Evolutionary conservation across 176 grass and related monocot species (phyloP), one percentile per base, ranked within the genome.

Genomic region (Aegilops sharonensis): DNA sequence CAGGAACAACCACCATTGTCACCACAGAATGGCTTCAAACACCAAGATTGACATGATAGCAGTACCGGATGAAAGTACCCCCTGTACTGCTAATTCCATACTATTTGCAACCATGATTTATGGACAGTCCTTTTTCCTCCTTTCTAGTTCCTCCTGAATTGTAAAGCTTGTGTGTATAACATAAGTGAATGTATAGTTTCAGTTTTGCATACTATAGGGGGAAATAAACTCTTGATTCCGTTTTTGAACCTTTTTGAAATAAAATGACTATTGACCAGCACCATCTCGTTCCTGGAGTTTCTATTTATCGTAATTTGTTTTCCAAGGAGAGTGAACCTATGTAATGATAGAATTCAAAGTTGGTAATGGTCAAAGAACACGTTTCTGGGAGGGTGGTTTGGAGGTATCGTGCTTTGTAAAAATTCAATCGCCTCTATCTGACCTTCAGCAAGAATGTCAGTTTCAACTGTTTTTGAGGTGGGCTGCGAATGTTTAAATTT

Each of bases 111-210:
- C 75, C 60, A 24, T 84, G 50, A 42, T 47, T 64, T 57, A 9
- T 48, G 62, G 66, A 35, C 61, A 15, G 45, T 27, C 0, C 3
- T 23, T 83, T 75, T 24, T 20, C 12, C 8, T 91, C 85, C 47
- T 9, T 71, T 56, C 34, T 87, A 83, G 21, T 24, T 20, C 12
- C 8, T 91, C 85, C 47, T 9, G 15, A 84, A 87, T n/a, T 87
- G 85, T 80, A 87, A 91, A 91, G 35, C 15, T 67, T 80, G 59
- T 59, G 27, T 68, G 68, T 69, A 82, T n/a, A 23, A 65, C 60
- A 59, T 75, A 84, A 89, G 62, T 80, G 60, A 6, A 18, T 23
- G 60, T 75, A 21, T 48, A 79, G 70, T 80, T 80, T 84, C 72
- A 86, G 35, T 90, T 77, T 71, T 90, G 64, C 29, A 78, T 72